phyloP scores from a whole-genome alignment of 805 yeast genomes.

The Helenozyma rhizophorensis region DNA sequence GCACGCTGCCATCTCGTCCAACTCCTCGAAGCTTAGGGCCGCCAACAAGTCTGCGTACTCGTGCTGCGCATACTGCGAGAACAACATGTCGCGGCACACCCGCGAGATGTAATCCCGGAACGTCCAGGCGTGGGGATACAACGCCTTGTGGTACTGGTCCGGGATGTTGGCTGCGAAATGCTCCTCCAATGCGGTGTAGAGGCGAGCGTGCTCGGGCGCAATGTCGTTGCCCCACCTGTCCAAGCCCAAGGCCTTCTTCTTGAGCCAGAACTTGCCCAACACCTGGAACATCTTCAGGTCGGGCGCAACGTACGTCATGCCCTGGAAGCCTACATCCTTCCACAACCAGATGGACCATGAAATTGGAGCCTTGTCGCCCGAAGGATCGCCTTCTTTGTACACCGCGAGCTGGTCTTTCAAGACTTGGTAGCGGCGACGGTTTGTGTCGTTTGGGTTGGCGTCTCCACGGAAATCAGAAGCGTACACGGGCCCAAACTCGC shows the following conservation, averaged over 20 bases:
- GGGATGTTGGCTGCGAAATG: slow-evolving; percentile 40
- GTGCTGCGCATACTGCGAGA: slow-evolving; percentile 40
- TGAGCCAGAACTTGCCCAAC: slow-evolving; percentile 38
- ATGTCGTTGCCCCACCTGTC: slow-evolving; percentile 50
- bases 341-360: slow-evolving; percentile 52
- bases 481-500: slow-evolving; percentile 51
- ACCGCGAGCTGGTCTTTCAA: slow-evolving; percentile 43
- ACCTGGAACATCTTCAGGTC: slow-evolving; percentile 39
- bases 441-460: slow-evolving; percentile 30
- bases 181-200: slow-evolving; percentile 32
- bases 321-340: slow-evolving; percentile 52
- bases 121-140: slow-evolving; percentile 41
- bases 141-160: slow-evolving; percentile 31
- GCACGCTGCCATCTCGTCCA: slow-evolving; percentile 48
- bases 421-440: slow-evolving; percentile 37
- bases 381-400: slow-evolving; percentile 44
- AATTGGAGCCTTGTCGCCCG: slow-evolving; percentile 43
- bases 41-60: slow-evolving; percentile 44
- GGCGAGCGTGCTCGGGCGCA: slow-evolving; percentile 32
- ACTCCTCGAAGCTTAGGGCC: slow-evolving; percentile 39
- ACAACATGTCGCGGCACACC: slow-evolving; percentile 39
- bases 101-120: slow-evolving; percentile 34
- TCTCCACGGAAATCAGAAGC: slow-evolving; percentile 42
- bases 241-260: slow-evolving; percentile 42
- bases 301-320: slow-evolving; percentile 44